Evolutionary conservation across 306 rosid genomes (phyloP).

Genomic region (Prunus campanulata): DNA sequence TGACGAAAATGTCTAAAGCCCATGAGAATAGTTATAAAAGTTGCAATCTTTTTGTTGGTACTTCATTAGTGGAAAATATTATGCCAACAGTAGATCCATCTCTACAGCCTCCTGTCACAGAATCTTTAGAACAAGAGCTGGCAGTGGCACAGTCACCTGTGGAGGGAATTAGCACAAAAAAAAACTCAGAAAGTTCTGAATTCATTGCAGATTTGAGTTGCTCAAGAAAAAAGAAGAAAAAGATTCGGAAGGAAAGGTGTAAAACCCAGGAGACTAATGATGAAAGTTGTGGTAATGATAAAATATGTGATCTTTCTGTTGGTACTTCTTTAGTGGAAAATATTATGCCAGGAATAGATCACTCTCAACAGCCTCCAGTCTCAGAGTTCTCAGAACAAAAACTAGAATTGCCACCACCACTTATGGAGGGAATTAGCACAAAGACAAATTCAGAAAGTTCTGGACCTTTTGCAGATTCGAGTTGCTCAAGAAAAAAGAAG

Average conservation of each 20-base stretch:
- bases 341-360: slow-evolving; percentile 18
- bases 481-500: not conserved
- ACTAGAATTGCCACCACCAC: slow-evolving; percentile 23
- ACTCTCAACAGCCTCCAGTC: slow-evolving; percentile 25
- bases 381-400: slow-evolving; percentile 20
- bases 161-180: slow-evolving; percentile 1
- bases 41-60: not conserved
- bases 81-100: not conserved
- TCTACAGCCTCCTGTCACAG: slow-evolving; percentile 22
- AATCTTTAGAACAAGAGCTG: not conserved
- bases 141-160: not conserved
- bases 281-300: slow-evolving; percentile 10
- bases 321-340: slow-evolving; percentile 19
- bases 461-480: not conserved
- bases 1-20: no score
- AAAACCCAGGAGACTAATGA: slow-evolving; percentile 14
- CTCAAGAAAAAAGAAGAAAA: not conserved
- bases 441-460: slow-evolving; percentile 19
- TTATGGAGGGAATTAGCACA: slow-evolving; percentile 13
- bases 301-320: slow-evolving; percentile 20
- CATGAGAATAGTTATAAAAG: no score
- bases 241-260: not conserved
- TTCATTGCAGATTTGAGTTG: not conserved
- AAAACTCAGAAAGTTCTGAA: not conserved
- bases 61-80: not conserved